These are phyloP conservation scores for Endoconidiophora polonica DNA, from an alignment of 2,329 filamentous ascomycete species.

Conservation along the genomic window DNA sequence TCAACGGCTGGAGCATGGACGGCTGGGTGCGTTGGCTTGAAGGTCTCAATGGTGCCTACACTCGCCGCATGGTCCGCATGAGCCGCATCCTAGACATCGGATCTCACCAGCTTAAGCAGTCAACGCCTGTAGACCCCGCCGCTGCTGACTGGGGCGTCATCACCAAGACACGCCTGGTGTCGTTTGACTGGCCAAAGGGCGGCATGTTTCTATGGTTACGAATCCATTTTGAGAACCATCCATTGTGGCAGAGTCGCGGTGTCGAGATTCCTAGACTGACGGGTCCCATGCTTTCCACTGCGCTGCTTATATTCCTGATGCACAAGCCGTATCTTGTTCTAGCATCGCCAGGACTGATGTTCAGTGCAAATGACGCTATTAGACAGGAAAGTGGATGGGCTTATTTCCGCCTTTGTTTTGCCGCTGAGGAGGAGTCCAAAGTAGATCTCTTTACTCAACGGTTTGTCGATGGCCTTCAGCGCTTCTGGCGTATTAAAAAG, in stretches of 20 bases:
- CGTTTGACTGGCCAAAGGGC: constrained; percentile 64
- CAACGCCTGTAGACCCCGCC: constrained; percentile 27
- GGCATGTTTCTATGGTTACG: constrained; percentile 88
- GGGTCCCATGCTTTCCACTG: constrained; percentile 39
- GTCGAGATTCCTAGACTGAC: constrained; percentile 28
- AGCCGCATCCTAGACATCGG: constrained; percentile 54
- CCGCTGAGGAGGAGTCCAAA: constrained; percentile 58
- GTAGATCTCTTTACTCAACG: constrained; percentile 44
- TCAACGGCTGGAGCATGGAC: constrained; percentile 54
- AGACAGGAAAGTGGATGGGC: constrained; percentile 43
- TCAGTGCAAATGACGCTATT: constrained; percentile 49
- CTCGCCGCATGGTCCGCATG: constrained; percentile 71
- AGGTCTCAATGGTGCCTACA: constrained; percentile 68
- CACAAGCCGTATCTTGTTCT: constrained; percentile 53
- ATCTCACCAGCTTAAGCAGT: constrained; percentile 45
- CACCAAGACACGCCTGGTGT: constrained; percentile 55
- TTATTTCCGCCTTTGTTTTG: constrained; percentile 70
- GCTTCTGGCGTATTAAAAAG: constrained; percentile 63
- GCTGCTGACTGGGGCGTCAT: constrained; percentile 57
- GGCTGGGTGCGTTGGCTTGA: constrained; percentile 89
- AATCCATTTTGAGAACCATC: constrained; percentile 55
- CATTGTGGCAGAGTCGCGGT: constrained; percentile 35
- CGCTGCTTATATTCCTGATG: constrained; percentile 57
- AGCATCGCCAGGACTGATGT: constrained; percentile 54
- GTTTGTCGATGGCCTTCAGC: constrained; percentile 50